Evolutionary conservation across 768 basidiomycete genomes (phyloP).

Genomic region (Pulveroboletus sp.): DNA sequence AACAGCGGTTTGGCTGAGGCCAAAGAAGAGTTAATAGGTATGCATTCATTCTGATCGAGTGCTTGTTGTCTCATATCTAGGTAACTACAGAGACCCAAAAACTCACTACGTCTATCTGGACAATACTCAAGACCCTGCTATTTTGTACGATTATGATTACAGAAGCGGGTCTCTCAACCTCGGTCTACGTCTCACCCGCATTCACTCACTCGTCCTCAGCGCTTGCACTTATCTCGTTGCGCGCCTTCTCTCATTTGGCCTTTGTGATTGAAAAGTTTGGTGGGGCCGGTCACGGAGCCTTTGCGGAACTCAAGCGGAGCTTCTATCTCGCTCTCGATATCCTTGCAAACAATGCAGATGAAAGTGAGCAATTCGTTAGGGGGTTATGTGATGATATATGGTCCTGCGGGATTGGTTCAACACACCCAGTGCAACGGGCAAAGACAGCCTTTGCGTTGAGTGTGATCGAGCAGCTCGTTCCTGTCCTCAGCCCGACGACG

Average conservation of each 20-base stretch:
- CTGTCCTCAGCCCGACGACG: conserved; percentile 47
- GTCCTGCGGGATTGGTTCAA: conserved; percentile 20
- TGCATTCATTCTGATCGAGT: conserved; percentile 27
- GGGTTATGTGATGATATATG: conserved; percentile 31
- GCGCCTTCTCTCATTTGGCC: conserved; percentile 60
- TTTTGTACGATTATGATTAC: conserved; percentile 68
- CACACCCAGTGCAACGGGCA: conserved; percentile 28
- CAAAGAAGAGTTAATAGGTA: conserved; percentile 26
- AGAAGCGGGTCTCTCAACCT: conserved; percentile 53
- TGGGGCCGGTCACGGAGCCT: conserved; percentile 50
- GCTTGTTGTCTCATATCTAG: conserved; percentile 3
- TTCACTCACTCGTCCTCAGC: conserved; percentile 36
- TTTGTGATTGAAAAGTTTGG: conserved; percentile 81
- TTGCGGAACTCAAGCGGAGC: conserved; percentile 66
- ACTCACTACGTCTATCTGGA: conserved; percentile 54
- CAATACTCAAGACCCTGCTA: conserved; percentile 66
- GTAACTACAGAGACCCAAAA: conserved; percentile 43
- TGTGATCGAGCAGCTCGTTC: conserved; percentile 73
- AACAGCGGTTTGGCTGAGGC: conserved; percentile 31
- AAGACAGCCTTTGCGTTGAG: conserved; percentile 62
- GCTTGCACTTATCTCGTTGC: conserved; percentile 52
- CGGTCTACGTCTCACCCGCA: conserved; percentile 47
- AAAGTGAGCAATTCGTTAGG: conserved; percentile 37
- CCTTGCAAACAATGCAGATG: conserved; percentile 40
- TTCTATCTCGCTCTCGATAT: conserved; percentile 79